Base-by-base conservation (phyloP, 257 asterid species). In the Solanum pennellii region DNA sequence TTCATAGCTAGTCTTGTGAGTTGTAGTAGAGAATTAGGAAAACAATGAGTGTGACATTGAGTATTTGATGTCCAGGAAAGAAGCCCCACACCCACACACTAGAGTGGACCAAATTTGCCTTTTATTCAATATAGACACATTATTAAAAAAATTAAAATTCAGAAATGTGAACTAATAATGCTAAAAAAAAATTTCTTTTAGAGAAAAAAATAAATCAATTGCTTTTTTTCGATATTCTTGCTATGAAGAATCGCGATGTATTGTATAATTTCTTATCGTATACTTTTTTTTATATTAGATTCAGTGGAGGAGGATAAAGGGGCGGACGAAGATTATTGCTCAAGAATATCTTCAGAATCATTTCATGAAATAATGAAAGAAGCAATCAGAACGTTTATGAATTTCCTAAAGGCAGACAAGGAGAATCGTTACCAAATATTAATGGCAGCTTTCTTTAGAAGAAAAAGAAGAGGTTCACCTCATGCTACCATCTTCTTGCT, bases 341-440 rank as follows among this genome's bases (percentile, higher is more conserved):
- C 98, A 87, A 94, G 98, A 90, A 95, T 95, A 89, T 93, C 98
- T 66, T 95, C 98, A 69, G 90, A 84, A 20, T 92, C 99, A 76
- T 96, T 96, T 86, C 91, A 93, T 42, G 73, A 37, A 9, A 92
- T 96, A 65, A 92, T 96, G 95, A 97, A 94, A 86, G 99, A 95
- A 86, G 89, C 96, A 88, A 93, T 96, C 72, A 92, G 91, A 88
- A 96, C 98, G 62, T 96, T 96, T 91, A 95, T 96, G 98, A 84
- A 89, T 89, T 96, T 96, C 92, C 92, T 96, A 80, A 94, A 94
- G 88, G 95, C 93, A 82, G 99, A 96, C 91, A 95, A 88, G 93
- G 92, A 93, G 91, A 94, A 84, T 87, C 92, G 91, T 80, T 93
- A 89, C 89, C 93, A 92, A 88, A 92, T 93, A 49, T 49, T 82